Conservation (phyloP, 441 rosid species). For the Populus trichocarpa region DNA sequence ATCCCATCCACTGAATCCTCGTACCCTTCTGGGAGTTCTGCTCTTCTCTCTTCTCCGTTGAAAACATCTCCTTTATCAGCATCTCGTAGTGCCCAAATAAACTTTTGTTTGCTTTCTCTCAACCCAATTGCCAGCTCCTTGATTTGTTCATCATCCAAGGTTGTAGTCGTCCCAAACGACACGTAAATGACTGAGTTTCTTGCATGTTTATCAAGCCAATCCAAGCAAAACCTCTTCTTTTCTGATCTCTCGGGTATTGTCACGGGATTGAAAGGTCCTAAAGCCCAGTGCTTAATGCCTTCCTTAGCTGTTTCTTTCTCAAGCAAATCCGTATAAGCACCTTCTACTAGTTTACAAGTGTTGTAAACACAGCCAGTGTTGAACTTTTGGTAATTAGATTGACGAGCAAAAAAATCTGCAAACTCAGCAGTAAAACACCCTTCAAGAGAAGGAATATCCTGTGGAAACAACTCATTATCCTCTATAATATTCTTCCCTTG, state of each 20-base stretch:
- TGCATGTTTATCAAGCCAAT: conserved; percentile 53
- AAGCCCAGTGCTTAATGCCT: conserved; percentile 32
- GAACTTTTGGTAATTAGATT: conserved; percentile 13
- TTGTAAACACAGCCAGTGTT: conserved; percentile 35
- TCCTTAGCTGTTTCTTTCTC: conserved; percentile 5
- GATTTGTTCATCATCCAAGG: conserved; percentile 39
- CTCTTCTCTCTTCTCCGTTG: conserved; percentile 5
- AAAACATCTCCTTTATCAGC: conserved; percentile 52
- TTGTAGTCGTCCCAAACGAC: conserved; percentile 52
- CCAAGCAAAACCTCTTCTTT: conserved; percentile 25
- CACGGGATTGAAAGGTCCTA: conserved; percentile 45
- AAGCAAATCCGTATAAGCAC: conserved; percentile 30
- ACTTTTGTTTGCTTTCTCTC: conserved; percentile 42
- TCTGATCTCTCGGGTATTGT: neutral
- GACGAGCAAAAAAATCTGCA: conserved; percentile 22
- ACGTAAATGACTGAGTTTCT: conserved; percentile 42
- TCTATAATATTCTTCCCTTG: conserved; percentile 6
- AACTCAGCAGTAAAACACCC: conserved; percentile 44
- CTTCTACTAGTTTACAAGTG: conserved; percentile 39
- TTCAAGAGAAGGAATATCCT: conserved; percentile 28
- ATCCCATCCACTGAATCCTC: conserved; percentile 30
- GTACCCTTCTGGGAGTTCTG: conserved; percentile 36
- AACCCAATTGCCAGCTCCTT: conserved; percentile 41
- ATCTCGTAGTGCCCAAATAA: conserved; percentile 57
- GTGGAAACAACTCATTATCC: neutral